Conservation (phyloP, 441 rosid species). For the Theobroma grandiflorum region DNA sequence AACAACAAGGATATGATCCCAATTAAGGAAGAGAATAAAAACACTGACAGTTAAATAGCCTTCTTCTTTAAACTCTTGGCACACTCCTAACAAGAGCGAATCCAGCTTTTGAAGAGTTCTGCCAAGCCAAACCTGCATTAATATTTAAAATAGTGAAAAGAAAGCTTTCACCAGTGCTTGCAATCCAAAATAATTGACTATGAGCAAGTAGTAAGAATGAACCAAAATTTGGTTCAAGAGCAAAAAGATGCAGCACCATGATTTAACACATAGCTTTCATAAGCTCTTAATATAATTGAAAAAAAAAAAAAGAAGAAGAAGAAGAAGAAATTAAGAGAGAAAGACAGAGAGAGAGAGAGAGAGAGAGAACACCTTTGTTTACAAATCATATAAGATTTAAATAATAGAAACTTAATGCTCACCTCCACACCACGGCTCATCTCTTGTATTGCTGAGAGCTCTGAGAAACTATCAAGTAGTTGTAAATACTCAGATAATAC, state of each 20-base stretch:
- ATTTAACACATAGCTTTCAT: constrained; percentile 10
- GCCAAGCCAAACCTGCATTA: constrained; percentile 93
- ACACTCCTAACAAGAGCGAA: constrained; percentile 89
- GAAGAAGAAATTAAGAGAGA: constrained; percentile 7
- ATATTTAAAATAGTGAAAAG: constrained; percentile 36
- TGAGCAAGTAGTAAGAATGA: constrained; percentile 28
- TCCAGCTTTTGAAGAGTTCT: constrained; percentile 97
- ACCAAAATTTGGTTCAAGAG: background rate
- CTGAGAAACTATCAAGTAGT: constrained; percentile 87
- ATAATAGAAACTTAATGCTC: constrained; percentile 31
- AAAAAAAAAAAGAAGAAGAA: background rate
- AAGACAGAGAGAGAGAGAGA: constrained; percentile 4
- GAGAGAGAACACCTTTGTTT: background rate
- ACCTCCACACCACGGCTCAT: constrained; percentile 99
- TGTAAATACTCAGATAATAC: constrained; percentile 97
- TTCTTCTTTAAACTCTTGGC: constrained; percentile 95
- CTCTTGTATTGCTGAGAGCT: constrained; percentile 89
- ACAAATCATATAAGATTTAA: constrained; percentile 18
- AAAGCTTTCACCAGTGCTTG: constrained; percentile 29
- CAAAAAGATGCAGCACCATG: constrained; percentile 22
- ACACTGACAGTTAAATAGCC: constrained; percentile 84
- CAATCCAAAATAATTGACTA: constrained; percentile 16
- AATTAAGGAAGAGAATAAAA: constrained; percentile 31
- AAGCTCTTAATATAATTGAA: constrained; percentile 11
- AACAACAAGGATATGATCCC: constrained; percentile 20